Evolutionary conservation across 2,329 filamentous ascomycete genomes (phyloP).

Genomic region (Lojkania enalia): DNA sequence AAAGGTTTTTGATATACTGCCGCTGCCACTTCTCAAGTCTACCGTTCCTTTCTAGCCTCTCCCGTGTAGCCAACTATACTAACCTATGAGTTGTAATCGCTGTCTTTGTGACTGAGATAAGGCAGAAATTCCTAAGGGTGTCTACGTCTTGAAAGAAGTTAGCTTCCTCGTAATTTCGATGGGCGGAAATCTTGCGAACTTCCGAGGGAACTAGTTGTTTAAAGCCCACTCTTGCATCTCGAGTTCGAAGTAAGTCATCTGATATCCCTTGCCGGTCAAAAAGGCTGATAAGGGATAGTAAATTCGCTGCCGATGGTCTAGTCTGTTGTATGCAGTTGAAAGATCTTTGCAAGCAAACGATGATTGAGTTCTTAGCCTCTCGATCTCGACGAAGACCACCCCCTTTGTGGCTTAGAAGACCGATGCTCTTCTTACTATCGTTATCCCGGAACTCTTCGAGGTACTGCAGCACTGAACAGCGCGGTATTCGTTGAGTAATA

Average conservation of each 20-base stretch:
- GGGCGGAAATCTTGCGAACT: no score
- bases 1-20: no score
- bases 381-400: conserved; percentile 35
- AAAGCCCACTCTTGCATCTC: no score
- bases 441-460: conserved; percentile 42
- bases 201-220: no score
- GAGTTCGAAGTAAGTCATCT: conserved; percentile 3
- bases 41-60: conserved; percentile 2
- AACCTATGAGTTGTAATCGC: no score
- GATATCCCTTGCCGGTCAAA: conserved; percentile 19
- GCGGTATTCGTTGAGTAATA: conserved; percentile 22
- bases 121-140: no score
- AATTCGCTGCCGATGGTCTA: conserved; percentile 15
- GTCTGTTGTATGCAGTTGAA: conserved; percentile 35
- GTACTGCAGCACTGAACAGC: conserved; percentile 33
- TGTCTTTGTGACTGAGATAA: no score
- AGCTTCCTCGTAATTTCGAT: no score
- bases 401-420: conserved; percentile 18
- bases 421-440: conserved; percentile 29
- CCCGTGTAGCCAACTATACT: conserved; percentile 6
- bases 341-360: conserved; percentile 37
- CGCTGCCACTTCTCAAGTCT: neutral
- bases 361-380: conserved; percentile 37
- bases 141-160: no score
- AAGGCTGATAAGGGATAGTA: conserved; percentile 21